Evolutionary conservation across 768 basidiomycete genomes (phyloP).

Genomic region (Collybiopsis luxurians): DNA sequence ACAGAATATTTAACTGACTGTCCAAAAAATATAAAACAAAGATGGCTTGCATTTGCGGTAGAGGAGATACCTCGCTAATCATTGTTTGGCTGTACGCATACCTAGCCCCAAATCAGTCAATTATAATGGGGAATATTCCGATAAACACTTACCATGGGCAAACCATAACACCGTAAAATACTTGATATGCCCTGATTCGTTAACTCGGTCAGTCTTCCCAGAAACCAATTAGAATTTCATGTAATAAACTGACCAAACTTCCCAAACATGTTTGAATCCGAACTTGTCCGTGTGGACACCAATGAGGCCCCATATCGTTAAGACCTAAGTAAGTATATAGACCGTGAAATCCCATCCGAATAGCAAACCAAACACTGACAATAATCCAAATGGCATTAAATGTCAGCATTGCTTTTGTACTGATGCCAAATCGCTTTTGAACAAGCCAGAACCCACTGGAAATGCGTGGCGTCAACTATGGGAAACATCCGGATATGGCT

Average conservation of each 20-base stretch:
- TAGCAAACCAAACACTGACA: conserved; percentile 28
- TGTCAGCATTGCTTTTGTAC: conserved; percentile 67
- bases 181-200: conserved; percentile 58
- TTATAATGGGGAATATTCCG: not conserved
- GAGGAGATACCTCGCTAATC: conserved; percentile 76
- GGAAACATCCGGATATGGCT: not conserved
- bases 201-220: not conserved
- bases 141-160: conserved; percentile 52
- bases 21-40: not conserved
- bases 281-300: conserved; percentile 74
- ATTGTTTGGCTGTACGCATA: conserved; percentile 82
- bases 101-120: not conserved
- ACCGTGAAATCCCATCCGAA: too few relatives aligned
- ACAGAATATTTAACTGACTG: not conserved
- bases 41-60: conserved; percentile 59
- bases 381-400: conserved; percentile 76
- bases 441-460: conserved; percentile 63
- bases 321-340: conserved; percentile 42
- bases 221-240: not conserved
- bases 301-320: conserved; percentile 74
- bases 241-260: conserved; percentile 47
- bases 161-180: conserved; percentile 68
- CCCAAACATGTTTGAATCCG: conserved; percentile 84
- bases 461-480: not conserved
- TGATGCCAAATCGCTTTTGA: conserved; percentile 59